A percentile compares a stretch with the other conserved stretches of the same genome.
Conservation (phyloP, 148 eudicot species). For the Diospyros kaki region DNA sequence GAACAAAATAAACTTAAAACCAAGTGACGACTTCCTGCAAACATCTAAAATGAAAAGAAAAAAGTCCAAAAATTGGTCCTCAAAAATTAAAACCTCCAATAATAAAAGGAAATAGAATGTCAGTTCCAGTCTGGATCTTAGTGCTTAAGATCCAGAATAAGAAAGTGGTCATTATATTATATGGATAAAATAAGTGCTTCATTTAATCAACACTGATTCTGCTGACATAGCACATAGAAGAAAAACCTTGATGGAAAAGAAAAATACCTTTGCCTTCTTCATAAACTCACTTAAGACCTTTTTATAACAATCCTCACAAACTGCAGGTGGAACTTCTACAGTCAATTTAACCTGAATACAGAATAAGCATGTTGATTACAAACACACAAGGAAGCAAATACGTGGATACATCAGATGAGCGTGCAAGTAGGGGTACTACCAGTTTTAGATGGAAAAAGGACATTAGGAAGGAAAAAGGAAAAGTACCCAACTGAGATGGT, state of each 20-base stretch:
- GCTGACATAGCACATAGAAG: neutral
- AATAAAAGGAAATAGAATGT: neutral
- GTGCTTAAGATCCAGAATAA: neutral
- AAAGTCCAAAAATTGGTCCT: neutral
- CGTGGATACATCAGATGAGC: neutral
- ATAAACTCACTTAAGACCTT: constrained; percentile 57
- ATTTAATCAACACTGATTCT: neutral
- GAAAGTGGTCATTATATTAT: neutral
- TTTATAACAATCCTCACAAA: constrained; percentile 80
- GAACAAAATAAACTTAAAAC: neutral
- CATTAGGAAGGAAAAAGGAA: neutral
- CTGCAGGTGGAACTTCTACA: constrained; percentile 78
- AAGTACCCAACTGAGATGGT: neutral
- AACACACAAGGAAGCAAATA: neutral
- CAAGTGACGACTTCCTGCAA: neutral
- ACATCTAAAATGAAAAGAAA: neutral
- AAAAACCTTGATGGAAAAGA: neutral
- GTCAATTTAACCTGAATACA: constrained; percentile 68
- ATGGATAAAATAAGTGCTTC: neutral
- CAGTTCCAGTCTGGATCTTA: neutral
- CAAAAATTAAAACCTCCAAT: neutral
- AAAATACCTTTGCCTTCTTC: constrained; percentile 72
- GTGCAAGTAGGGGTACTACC: no score
- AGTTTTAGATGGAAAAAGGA: neutral
- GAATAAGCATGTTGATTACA: neutral